A percentile compares a stretch with the other conserved stretches of the same genome.
Evolutionary conservation across 1,284 basidiomycete species (phyloP).

Genomic region (Pseudozyma hubeiensis): DNA sequence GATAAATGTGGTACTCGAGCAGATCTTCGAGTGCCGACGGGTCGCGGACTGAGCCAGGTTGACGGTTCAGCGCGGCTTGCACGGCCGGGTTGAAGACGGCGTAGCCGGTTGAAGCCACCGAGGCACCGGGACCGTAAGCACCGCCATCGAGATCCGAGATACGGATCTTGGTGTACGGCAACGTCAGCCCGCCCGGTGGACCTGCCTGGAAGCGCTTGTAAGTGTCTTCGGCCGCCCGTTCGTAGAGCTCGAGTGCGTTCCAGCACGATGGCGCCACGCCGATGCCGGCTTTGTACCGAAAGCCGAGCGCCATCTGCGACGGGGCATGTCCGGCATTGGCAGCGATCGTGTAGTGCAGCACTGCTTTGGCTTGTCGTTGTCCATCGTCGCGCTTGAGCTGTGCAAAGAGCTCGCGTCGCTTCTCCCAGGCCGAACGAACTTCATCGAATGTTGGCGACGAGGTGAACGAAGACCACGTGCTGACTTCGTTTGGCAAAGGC

Average conservation of each 20-base stretch:
- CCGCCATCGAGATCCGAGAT: slow-evolving; percentile 92
- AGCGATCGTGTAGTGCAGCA: slow-evolving; percentile 92
- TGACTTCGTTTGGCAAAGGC: slow-evolving; percentile 21
- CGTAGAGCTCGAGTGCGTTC: slow-evolving; percentile 57
- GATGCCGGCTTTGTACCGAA: slow-evolving; percentile 95
- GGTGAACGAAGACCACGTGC: slow-evolving; percentile 24
- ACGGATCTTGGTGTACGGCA: slow-evolving; percentile 83
- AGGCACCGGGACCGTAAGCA: slow-evolving; percentile 89
- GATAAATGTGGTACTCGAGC: slow-evolving; percentile 74
- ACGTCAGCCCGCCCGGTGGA: slow-evolving; percentile 87
- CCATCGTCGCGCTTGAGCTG: slow-evolving; percentile 49
- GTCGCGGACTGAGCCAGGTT: slow-evolving; percentile 51
- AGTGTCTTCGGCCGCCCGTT: slow-evolving; percentile 65
- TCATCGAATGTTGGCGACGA: slow-evolving; percentile 31
- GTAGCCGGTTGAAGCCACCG: slow-evolving; percentile 79
- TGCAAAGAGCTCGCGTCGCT: slow-evolving; percentile 39
- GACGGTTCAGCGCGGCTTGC: slow-evolving; percentile 74
- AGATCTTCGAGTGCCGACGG: slow-evolving; percentile 76
- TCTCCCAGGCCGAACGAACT: slow-evolving; percentile 39
- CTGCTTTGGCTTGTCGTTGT: slow-evolving; percentile 72
- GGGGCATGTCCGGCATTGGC: slow-evolving; percentile 86
- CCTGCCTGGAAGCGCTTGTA: slow-evolving; percentile 82
- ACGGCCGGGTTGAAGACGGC: slow-evolving; percentile 78
- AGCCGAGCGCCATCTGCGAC: slow-evolving; percentile 91
- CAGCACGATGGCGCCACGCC: slow-evolving; percentile 77